A percentile compares a stretch with the other conserved stretches of the same genome.
Evolutionary conservation across 2,329 filamentous ascomycete genomes (phyloP).

Genomic region (Cyphellophora attinorum): DNA sequence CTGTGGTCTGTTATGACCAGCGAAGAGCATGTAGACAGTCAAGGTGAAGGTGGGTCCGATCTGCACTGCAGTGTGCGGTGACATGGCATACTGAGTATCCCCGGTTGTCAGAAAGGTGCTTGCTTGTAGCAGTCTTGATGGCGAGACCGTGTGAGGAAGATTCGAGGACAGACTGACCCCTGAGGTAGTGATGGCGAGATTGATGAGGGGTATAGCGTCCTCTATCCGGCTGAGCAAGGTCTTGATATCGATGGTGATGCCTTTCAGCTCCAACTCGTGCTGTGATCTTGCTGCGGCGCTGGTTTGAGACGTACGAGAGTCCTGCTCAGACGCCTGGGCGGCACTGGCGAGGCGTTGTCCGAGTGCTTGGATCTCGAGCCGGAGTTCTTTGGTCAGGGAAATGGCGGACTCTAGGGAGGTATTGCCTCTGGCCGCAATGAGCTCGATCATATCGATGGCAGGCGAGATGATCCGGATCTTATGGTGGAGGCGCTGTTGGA

Average conservation of each 20-base stretch:
- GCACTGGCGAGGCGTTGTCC: slow-evolving; percentile 65
- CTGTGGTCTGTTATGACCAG: slow-evolving; percentile 58
- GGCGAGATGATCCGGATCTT: slow-evolving; percentile 90
- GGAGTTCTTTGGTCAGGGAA: slow-evolving; percentile 69
- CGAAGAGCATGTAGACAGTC: slow-evolving; percentile 91
- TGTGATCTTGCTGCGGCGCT: slow-evolving; percentile 43
- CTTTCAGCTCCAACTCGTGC: slow-evolving; percentile 55
- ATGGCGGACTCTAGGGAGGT: slow-evolving; percentile 78
- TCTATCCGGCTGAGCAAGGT: slow-evolving; percentile 70
- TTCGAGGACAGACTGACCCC: slow-evolving; percentile 76
- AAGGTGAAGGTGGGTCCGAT: slow-evolving; percentile 80
- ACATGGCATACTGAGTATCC: slow-evolving; percentile 68
- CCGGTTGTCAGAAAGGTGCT: slow-evolving; percentile 83
- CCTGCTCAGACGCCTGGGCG: slow-evolving; percentile 52
- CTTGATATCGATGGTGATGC: slow-evolving; percentile 67
- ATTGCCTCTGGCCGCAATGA: slow-evolving; percentile 71
- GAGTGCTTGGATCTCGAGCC: slow-evolving; percentile 72
- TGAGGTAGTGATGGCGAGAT: slow-evolving; percentile 86
- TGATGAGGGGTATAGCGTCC: slow-evolving; percentile 82
- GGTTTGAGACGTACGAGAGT: slow-evolving; percentile 26
- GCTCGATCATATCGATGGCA: slow-evolving; percentile 82
- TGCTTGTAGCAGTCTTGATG: slow-evolving; percentile 81
- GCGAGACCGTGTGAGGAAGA: slow-evolving; percentile 73
- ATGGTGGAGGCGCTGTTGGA: slow-evolving; percentile 67
- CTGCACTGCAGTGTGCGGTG: slow-evolving; percentile 57